A percentile compares a stretch with the other conserved stretches of the same genome.
Conservation (phyloP, 2,329 filamentous ascomycete species). For the Talaromyces atroroseus region DNA sequence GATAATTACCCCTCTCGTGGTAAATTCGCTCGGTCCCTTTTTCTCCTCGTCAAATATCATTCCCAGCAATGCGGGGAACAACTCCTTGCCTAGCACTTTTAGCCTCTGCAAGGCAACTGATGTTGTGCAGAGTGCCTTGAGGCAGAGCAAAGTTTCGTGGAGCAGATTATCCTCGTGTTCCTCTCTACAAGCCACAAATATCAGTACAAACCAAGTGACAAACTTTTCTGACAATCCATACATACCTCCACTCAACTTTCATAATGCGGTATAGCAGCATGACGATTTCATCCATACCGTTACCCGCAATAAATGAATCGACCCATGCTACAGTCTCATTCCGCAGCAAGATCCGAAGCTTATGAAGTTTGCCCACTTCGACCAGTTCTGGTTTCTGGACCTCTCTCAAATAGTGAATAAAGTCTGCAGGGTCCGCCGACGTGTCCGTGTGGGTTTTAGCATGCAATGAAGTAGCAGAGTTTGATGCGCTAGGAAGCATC, state of each 20-base stretch:
- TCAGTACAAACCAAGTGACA: neutral
- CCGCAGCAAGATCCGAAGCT: conserved; percentile 77
- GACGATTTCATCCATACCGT: conserved; percentile 89
- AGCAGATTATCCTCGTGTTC: conserved; percentile 92
- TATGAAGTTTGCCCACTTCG: conserved; percentile 93
- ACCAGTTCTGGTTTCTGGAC: conserved; percentile 74
- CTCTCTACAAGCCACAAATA: conserved; percentile 57
- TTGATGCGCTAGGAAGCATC: conserved; percentile 49
- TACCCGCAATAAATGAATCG: conserved; percentile 80
- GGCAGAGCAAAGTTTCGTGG: conserved; percentile 84
- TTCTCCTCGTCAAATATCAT: conserved; percentile 98
- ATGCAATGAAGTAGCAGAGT: conserved; percentile 49
- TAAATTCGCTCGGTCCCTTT: conserved; percentile 95
- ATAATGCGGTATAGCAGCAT: conserved; percentile 84
- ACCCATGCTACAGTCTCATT: conserved; percentile 98
- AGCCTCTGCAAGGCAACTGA: conserved; percentile 78
- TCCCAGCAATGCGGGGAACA: conserved; percentile 79
- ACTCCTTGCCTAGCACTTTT: conserved; percentile 66
- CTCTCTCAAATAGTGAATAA: conserved; percentile 78
- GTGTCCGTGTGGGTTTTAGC: conserved; percentile 66
- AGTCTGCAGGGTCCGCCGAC: conserved; percentile 71
- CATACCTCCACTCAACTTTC: conserved; percentile 90
- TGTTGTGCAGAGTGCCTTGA: conserved; percentile 92
- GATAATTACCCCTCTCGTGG: conserved; percentile 82
- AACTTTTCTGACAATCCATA: neutral